Conservation (phyloP, 805 yeast genomes). For the Ogataea dorogensis region DNA sequence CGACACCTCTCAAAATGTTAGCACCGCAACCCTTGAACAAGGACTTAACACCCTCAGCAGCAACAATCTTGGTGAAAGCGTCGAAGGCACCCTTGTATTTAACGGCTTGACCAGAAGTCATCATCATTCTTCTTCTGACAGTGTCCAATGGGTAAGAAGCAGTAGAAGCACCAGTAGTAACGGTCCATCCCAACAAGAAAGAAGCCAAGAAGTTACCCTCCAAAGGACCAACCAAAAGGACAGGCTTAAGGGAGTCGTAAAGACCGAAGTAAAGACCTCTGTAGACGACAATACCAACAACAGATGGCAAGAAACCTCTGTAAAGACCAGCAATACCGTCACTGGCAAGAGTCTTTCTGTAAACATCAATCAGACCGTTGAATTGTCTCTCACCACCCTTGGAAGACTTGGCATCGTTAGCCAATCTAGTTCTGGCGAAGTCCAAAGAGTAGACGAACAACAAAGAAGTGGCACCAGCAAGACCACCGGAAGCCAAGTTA, state of each 20-base stretch:
- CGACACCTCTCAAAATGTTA: constrained; percentile 99
- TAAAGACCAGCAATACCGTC: constrained; percentile 98
- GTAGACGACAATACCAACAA: constrained; percentile 96
- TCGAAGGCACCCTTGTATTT: constrained; percentile 95
- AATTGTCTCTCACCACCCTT: constrained; percentile 94
- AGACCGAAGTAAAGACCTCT: constrained; percentile 99
- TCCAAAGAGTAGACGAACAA: constrained; percentile 94
- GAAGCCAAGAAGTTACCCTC: constrained; percentile 95
- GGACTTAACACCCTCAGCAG: constrained; percentile 91
- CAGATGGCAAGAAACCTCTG: constrained; percentile 99
- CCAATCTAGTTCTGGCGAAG: constrained; percentile 98
- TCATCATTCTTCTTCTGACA: constrained; percentile 99
- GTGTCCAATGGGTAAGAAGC: constrained; percentile 99
- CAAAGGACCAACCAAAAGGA: constrained; percentile 88
- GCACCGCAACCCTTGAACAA: constrained; percentile 99
- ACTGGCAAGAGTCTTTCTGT: constrained; percentile 90
- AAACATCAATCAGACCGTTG: constrained; percentile 95
- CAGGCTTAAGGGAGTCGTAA: constrained; percentile 95
- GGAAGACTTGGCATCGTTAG: constrained; percentile 93
- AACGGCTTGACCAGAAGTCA: constrained; percentile 99
- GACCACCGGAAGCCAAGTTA: constrained; percentile 98
- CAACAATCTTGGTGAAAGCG: constrained; percentile 87
- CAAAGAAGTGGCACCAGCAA: constrained; percentile 95
- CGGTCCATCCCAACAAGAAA: constrained; percentile 96
- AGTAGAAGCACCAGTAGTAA: constrained; percentile 97